A percentile compares a stretch with the other conserved stretches of the same genome.
Conservation (phyloP, 1,284 basidiomycete species). For the Tranzscheliella williamsii region DNA sequence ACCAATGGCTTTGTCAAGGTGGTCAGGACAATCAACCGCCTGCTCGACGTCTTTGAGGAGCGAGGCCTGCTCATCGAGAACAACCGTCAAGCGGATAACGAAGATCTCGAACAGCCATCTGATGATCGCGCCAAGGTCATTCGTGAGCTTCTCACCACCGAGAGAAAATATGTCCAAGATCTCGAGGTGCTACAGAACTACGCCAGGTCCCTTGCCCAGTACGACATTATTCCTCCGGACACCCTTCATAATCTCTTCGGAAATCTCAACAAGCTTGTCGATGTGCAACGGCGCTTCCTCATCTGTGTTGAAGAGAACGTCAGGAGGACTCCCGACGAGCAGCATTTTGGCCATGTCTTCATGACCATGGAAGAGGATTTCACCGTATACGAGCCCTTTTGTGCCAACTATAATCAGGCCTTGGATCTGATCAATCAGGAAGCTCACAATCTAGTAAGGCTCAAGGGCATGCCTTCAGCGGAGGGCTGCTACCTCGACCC, state of each 20-base stretch:
- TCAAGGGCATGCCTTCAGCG: slow-evolving; percentile 46
- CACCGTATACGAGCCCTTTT: slow-evolving; percentile 85
- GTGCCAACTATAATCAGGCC: slow-evolving; percentile 76
- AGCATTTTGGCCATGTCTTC: slow-evolving; percentile 63
- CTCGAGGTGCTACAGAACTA: slow-evolving; percentile 79
- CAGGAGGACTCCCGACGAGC: slow-evolving; percentile 72
- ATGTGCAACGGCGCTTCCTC: slow-evolving; percentile 94
- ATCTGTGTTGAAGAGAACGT: slow-evolving; percentile 71
- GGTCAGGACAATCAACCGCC: slow-evolving; percentile 83
- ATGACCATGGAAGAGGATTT: slow-evolving; percentile 76
- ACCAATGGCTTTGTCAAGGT: slow-evolving; percentile 93
- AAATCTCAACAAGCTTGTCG: slow-evolving; percentile 89
- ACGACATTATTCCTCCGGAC: slow-evolving; percentile 85
- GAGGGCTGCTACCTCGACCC: slow-evolving; percentile 62
- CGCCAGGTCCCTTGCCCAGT: slow-evolving; percentile 69
- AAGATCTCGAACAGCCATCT: slow-evolving; percentile 51
- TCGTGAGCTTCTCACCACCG: slow-evolving; percentile 85
- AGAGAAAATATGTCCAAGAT: slow-evolving; percentile 97
- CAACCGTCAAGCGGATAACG: slow-evolving; percentile 61
- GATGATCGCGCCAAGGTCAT: slow-evolving; percentile 77
- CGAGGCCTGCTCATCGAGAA: slow-evolving; percentile 70
- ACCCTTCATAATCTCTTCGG: slow-evolving; percentile 95
- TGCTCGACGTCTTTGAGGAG: slow-evolving; percentile 79
- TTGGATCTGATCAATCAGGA: slow-evolving; percentile 75
- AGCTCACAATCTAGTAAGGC: slow-evolving; percentile 36